A percentile compares a stretch with the other conserved stretches of the same genome.
Evolutionary conservation across 495 filamentous ascomycete species (phyloP).

Genomic region (Talaromyces nanjingensis): DNA sequence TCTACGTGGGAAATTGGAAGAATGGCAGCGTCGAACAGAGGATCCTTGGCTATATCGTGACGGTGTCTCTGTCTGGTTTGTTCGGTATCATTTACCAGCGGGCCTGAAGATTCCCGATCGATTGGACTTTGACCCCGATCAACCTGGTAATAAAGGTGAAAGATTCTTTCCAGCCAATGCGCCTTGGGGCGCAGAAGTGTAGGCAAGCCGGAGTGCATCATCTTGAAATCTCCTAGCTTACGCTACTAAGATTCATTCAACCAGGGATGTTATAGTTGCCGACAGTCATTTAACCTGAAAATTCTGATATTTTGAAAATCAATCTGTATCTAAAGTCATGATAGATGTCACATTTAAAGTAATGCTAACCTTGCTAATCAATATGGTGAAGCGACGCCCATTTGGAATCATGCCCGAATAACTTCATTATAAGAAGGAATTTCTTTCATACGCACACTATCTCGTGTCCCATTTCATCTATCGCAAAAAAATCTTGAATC

Average conservation of each 20-base stretch:
- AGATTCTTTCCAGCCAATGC: constrained; percentile 8
- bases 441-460: background rate
- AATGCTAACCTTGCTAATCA: background rate
- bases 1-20: constrained; percentile 22
- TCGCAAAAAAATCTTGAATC: background rate
- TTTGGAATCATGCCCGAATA: background rate
- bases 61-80: constrained; percentile 15
- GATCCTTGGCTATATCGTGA: constrained; percentile 38
- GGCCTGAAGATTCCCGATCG: constrained; percentile 30
- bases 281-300: background rate
- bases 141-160: constrained; percentile 16
- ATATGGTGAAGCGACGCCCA: background rate
- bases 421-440: background rate
- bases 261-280: background rate
- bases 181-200: constrained; percentile 16
- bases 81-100: constrained; percentile 22
- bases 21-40: constrained; percentile 31
- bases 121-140: constrained; percentile 29
- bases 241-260: too few species aligned
- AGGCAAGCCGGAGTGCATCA: background rate
- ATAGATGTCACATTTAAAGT: background rate
- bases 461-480: background rate
- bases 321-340: background rate
- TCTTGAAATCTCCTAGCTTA: too few species aligned
- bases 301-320: background rate